Base-by-base conservation (phyloP, 2,329 filamentous ascomycete species). In the Dendrostoma leiphaemia region DNA sequence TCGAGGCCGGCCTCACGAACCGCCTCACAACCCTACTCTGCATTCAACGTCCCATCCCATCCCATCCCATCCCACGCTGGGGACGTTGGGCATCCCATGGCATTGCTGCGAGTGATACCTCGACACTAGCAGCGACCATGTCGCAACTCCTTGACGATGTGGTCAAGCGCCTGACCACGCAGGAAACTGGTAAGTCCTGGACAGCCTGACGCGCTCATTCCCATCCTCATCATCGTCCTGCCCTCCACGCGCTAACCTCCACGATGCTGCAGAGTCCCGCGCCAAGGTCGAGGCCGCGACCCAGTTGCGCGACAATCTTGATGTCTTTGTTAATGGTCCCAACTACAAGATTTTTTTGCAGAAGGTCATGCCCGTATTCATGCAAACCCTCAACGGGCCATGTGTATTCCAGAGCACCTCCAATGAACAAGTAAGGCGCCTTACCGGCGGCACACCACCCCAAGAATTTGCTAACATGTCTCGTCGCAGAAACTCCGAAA, bases 361-460 rank as follows among this genome's bases (percentile, higher is more conserved):
- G 67, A 90, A 90, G 72, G 80, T 97, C 65, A 88, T 97, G 75
- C 94, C 94, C 35, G 84, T 96, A 31, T 94, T 97, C 73, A 83
- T 94, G 67, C 85, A 82, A 69, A 90, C 96, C 51, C 77, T 99
- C 48, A 86, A 88, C 66, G 90, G 91, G 51, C 86, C 88, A 65
- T 92, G 91, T 35, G 89, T 95, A 60, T 97, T 99, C 69, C 88
- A 93, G 63, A 96, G 90, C 69, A 90, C 87, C 65, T 95, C 91
- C 2, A 81, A 85, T 49, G 94, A 99, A 67, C 94, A 97, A 80
- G 89, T 91, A 71, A 68, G 81, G 64, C 50, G 50, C 24, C 23
- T 21, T 32, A 26, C 10, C 4, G 4, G 19, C 26, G 40, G 23
- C 3, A 37, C n/a, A 15, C 32, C 29, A 10, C 17, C 35, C 43